Evolutionary conservation across 192 early-diverging fungal genomes (phyloP).

Genomic region (Linnemannia exigua): DNA sequence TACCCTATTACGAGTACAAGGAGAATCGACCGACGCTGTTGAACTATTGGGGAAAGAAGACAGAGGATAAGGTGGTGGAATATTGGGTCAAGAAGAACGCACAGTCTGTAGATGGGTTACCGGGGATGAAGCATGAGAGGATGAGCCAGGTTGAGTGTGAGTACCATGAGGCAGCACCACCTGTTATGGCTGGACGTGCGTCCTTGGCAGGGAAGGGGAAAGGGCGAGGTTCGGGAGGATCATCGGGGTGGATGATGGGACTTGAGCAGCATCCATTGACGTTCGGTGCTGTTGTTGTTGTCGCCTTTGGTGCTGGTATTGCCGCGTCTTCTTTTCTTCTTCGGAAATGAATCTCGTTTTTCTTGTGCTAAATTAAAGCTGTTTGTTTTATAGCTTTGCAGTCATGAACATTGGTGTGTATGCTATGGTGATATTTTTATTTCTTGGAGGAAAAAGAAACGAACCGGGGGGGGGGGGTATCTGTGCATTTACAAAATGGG

Average conservation of each 20-base stretch:
- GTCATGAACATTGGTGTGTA: background rate
- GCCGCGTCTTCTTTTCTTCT: background rate
- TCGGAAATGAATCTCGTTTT: background rate
- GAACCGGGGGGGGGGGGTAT: background rate
- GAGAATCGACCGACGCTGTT: constrained; percentile 62
- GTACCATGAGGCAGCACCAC: background rate
- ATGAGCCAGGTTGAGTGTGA: background rate
- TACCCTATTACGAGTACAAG: constrained; percentile 69
- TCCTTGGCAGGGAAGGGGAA: background rate
- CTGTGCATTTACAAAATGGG: background rate
- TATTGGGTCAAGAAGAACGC: constrained; percentile 59
- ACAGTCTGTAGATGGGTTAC: constrained; percentile 67
- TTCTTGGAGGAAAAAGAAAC: background rate
- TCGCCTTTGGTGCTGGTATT: background rate
- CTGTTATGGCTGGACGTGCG: background rate
- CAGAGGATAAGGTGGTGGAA: constrained; percentile 36
- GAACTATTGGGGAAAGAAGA: constrained; percentile 54
- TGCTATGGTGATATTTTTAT: background rate
- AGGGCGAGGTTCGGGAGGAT: background rate
- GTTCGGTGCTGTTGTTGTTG: background rate
- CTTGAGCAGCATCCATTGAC: background rate
- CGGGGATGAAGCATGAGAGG: constrained; percentile 35
- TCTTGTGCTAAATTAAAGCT: background rate
- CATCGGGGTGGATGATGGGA: background rate
- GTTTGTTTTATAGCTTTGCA: background rate